Evolutionary conservation across 208 protist genomes (phyloP).

Genomic region (Trypanosoma platydactyli): DNA sequence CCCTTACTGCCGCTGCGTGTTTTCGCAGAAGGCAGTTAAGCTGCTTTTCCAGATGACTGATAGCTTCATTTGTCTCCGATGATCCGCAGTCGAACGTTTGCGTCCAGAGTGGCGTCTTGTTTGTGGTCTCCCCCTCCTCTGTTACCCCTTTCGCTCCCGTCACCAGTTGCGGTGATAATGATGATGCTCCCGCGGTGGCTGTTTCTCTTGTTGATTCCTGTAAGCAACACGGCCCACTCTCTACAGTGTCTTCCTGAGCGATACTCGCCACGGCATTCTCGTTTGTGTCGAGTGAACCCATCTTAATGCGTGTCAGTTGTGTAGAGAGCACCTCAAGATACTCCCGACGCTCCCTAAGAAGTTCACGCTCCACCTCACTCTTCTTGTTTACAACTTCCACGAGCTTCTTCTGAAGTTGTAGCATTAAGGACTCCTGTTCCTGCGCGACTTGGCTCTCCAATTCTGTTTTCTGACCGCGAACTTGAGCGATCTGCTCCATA

Average conservation of each 20-base stretch:
- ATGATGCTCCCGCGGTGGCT: constrained; percentile 7
- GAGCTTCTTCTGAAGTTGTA: constrained; percentile 71
- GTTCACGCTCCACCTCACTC: constrained; percentile 58
- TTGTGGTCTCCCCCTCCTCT: too few species aligned
- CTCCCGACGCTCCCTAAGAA: constrained; percentile 67
- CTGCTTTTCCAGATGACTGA: constrained; percentile 54
- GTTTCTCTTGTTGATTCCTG: too few species aligned
- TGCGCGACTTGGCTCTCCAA: constrained; percentile 66
- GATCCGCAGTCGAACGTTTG: constrained; percentile 2
- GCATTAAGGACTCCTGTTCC: constrained; percentile 67
- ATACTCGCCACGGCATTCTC: not conserved
- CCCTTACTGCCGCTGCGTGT: constrained; percentile 58
- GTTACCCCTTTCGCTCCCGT: too few species aligned
- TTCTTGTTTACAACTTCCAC: constrained; percentile 61
- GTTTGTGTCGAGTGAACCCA: constrained; percentile 2
- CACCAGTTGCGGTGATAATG: not conserved
- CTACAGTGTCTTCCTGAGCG: not conserved
- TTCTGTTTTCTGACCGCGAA: constrained; percentile 52
- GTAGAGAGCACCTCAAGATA: constrained; percentile 57
- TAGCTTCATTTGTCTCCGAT: constrained; percentile 30
- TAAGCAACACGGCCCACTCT: not conserved
- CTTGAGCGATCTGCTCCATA: constrained; percentile 51
- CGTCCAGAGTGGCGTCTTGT: not conserved
- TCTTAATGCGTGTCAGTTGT: constrained; percentile 14
- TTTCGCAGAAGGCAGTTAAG: constrained; percentile 62